Percentiles rank a stretch among this genome's conserved stretches.
phyloP scores from a whole-genome alignment of 192 early-diverging fungal genomes.

The Coemansia sp. region DNA sequence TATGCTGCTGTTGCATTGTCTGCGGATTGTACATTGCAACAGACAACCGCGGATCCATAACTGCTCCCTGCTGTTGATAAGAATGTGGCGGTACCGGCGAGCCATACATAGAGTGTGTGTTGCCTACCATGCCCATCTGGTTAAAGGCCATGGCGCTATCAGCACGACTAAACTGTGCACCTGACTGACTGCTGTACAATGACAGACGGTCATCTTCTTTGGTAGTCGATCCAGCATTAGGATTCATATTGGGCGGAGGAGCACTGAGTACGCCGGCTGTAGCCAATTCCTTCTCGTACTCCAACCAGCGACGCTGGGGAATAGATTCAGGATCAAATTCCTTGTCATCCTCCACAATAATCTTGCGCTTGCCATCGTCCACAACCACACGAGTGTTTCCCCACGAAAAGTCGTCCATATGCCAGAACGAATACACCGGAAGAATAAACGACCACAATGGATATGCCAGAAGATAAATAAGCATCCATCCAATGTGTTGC shows the following conservation, averaged over 20 bases:
- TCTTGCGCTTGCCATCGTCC: constrained; percentile 66
- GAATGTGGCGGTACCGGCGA: constrained; percentile 6
- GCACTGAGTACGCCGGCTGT: constrained; percentile 37
- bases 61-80: not conserved
- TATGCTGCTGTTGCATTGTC: constrained; percentile 32
- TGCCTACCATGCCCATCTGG: constrained; percentile 13
- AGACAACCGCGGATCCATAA: constrained; percentile 40
- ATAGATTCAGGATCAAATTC: constrained; percentile 86
- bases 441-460: constrained; percentile 89
- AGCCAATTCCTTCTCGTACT: constrained; percentile 81
- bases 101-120: constrained; percentile 39
- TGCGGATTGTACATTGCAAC: constrained; percentile 49
- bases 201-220: constrained; percentile 34
- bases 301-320: constrained; percentile 83
- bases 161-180: constrained; percentile 34
- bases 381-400: constrained; percentile 89
- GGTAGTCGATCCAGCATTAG: constrained; percentile 22
- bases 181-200: constrained; percentile 35
- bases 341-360: constrained; percentile 68
- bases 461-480: constrained; percentile 82
- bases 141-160: constrained; percentile 43
- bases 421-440: constrained; percentile 97
- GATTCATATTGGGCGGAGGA: constrained; percentile 46
- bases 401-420: constrained; percentile 98
- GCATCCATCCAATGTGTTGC: constrained; percentile 81